phyloP scores from a whole-genome alignment of 257 asterid genomes.

The Rhazya stricta region DNA sequence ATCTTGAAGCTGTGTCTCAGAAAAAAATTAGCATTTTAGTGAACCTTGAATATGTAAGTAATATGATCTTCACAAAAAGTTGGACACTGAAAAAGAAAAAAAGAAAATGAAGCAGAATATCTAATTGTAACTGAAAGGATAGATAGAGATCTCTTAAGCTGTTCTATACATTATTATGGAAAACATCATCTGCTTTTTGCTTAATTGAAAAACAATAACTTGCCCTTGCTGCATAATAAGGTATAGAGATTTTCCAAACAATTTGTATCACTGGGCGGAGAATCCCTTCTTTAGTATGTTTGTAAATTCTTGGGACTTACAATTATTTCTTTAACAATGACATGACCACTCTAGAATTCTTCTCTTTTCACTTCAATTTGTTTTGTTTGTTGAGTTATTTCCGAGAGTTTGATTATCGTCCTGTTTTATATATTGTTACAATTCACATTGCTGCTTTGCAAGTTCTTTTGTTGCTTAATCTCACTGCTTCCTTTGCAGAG shows the following conservation, averaged over 20 bases:
- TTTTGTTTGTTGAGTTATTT: neutral
- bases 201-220: neutral
- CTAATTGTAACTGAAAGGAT: neutral
- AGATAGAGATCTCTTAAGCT: no score
- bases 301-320: neutral
- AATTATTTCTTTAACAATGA: neutral
- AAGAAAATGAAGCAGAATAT: neutral
- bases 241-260: neutral
- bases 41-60: neutral
- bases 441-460: no score
- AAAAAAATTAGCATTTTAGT: neutral
- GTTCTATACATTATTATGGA: neutral
- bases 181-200: neutral
- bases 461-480: neutral
- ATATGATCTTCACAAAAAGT: neutral
- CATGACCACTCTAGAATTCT: neutral
- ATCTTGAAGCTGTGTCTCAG: neutral
- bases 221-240: neutral
- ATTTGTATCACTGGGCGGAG: neutral
- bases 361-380: neutral
- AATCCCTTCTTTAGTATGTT: neutral
- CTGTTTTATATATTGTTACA: neutral
- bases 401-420: neutral
- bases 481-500: conserved; percentile 26
- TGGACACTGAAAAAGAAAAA: neutral